Conservation (phyloP, 768 basidiomycete species). For the Tephrocybe sp. region DNA sequence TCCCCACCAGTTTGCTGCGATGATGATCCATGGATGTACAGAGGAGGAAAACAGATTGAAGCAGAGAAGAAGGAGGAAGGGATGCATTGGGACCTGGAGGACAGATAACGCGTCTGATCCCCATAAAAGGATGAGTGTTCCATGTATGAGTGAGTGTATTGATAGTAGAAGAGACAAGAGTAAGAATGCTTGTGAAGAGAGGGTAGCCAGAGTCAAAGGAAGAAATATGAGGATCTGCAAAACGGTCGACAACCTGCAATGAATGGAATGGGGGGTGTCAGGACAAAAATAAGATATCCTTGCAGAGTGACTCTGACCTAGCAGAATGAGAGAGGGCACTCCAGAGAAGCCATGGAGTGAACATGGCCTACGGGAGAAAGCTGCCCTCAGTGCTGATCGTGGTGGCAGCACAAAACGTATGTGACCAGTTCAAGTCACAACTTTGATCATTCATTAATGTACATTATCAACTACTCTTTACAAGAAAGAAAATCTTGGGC, state of each 20-base stretch:
- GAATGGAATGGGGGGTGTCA: background rate
- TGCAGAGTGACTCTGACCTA: slow-evolving; percentile 34
- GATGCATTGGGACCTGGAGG: slow-evolving; percentile 83
- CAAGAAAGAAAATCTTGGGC: background rate
- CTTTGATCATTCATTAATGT: background rate
- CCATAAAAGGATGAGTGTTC: slow-evolving; percentile 71
- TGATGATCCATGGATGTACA: slow-evolving; percentile 54
- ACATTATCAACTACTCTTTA: slow-evolving; percentile 5
- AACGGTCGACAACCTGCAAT: slow-evolving; percentile 65
- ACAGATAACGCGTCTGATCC: slow-evolving; percentile 70
- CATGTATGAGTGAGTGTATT: slow-evolving; percentile 76
- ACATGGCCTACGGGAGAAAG: slow-evolving; percentile 23
- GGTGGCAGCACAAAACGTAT: background rate
- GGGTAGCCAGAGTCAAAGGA: slow-evolving; percentile 79
- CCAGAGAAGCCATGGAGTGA: slow-evolving; percentile 66
- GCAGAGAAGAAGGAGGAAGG: slow-evolving; percentile 80
- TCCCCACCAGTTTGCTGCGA: slow-evolving; percentile 70
- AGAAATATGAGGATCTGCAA: slow-evolving; percentile 81
- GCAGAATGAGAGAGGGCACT: slow-evolving; percentile 63
- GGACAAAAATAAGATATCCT: background rate
- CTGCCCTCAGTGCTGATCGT: background rate
- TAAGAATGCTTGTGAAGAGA: slow-evolving; percentile 77
- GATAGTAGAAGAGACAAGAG: slow-evolving; percentile 77
- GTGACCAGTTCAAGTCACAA: slow-evolving; percentile 7
- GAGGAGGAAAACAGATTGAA: slow-evolving; percentile 81